Base-by-base conservation (phyloP, 75 land plant species). In the Larix kaempferi region DNA sequence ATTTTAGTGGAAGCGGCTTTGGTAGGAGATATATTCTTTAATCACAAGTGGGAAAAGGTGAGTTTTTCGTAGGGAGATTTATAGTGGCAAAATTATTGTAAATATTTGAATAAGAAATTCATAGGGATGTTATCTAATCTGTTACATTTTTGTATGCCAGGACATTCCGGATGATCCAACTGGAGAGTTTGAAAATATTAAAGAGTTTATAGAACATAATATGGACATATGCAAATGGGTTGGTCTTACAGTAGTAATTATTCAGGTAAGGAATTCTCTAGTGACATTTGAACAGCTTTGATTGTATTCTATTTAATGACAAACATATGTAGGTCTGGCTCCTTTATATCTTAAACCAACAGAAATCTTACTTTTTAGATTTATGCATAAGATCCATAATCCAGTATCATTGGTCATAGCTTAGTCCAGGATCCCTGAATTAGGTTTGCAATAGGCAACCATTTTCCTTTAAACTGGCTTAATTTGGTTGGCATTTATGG, bases 81-180 rank as follows among this genome's bases (percentile, higher is more conserved):
- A 5, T 1, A 54, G 33, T 74, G 21, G 57, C n/a, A 8, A 19
- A 37, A 37, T 15, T 27, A 5, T 6, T 71, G 8, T 37, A 19
- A 29, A 22, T 39, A 21, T 71, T 19, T 15, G 10, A 52, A 74
- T 17, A 74, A 52, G 21, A 14, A 21, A 3, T 63, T 64, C 26
- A 37, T 33, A 37, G 54, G 10, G 29, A 17, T 77, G 63, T n/a
- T 21, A 59, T 3, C 4, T 41, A 23, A 52, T n/a, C n/a, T 77
- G 13, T 62, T 13, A 11, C 5, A 0, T 7, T 41, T 23, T n/a
- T 63, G 29, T 52, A 49, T 67, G 67, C 19, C 86, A 95, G 98
- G 91, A 87, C 77, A 81, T 92, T 76, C 95, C 95, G 56, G 75
- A 78, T 78, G 98, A 95, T 59, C 87, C 95, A 35, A 95, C 95